These are phyloP conservation scores for Selaginella tamariscina DNA, from an alignment of 75 land plant genomes.

Conservation along the genomic window DNA sequence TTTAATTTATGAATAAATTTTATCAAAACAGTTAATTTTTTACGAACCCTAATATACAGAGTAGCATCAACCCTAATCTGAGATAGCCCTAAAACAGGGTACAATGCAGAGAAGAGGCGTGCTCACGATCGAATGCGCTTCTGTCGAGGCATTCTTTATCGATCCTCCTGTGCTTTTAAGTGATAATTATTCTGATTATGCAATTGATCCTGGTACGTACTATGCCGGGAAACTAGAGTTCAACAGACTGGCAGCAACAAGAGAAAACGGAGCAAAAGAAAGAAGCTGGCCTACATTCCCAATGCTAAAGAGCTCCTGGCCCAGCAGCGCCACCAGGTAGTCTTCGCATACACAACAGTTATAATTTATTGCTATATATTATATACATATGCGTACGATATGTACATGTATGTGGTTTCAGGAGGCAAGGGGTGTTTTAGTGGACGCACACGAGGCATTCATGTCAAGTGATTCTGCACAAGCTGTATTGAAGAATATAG, in stretches of 20 bases:
- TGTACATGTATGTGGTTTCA: conserved; percentile 17
- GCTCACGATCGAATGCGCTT: conserved; percentile 16
- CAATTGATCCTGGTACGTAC: conserved; percentile 12
- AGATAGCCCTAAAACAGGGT: too few relatives aligned
- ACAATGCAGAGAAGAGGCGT: too few relatives aligned
- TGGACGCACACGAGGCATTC: conserved; percentile 24
- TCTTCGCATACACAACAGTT: too few relatives aligned
- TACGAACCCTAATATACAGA: too few relatives aligned
- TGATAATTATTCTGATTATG: conserved; percentile 10
- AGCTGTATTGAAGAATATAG: background rate
- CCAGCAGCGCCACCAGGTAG: conserved; percentile 30
- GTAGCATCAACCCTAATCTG: too few relatives aligned
- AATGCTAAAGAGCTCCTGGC: conserved; percentile 30
- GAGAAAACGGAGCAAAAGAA: conserved; percentile 11
- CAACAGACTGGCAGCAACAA: background rate
- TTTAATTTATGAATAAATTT: too few relatives aligned
- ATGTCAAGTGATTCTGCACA: conserved; percentile 9
- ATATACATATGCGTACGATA: too few relatives aligned
- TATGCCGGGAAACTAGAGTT: conserved; percentile 18
- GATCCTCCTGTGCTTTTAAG: conserved; percentile 20
- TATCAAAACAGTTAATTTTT: too few relatives aligned
- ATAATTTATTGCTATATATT: too few relatives aligned
- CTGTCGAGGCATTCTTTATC: conserved; percentile 20
- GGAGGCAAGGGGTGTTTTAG: conserved; percentile 19
- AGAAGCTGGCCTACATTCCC: conserved; percentile 7